Conservation (phyloP, 2,329 filamentous ascomycete genomes). For the Tetracladium maxilliforme region DNA sequence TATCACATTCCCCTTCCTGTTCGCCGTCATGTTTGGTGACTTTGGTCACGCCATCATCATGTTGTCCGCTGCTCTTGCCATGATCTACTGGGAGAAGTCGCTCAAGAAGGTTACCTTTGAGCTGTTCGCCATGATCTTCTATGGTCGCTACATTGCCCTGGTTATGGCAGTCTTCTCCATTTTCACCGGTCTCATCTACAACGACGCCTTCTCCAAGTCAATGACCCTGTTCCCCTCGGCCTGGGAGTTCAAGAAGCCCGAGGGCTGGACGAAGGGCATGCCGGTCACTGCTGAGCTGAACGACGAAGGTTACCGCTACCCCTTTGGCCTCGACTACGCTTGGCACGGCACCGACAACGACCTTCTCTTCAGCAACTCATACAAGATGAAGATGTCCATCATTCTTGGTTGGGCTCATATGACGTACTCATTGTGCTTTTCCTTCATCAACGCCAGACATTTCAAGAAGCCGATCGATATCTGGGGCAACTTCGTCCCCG, state of each 20-base stretch:
- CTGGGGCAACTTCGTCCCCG: slow-evolving; percentile 92
- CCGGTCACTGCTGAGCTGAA: slow-evolving; percentile 54
- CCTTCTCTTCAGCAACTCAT: slow-evolving; percentile 90
- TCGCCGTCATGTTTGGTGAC: slow-evolving; percentile 99
- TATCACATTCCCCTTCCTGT: slow-evolving; percentile 97
- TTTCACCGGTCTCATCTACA: slow-evolving; percentile 95
- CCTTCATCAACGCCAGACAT: slow-evolving; percentile 84
- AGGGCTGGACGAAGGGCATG: slow-evolving; percentile 48
- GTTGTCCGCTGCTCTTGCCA: slow-evolving; percentile 65
- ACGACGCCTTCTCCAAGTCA: slow-evolving; percentile 90
- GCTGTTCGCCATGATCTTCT: slow-evolving; percentile 96
- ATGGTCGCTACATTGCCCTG: slow-evolving; percentile 94
- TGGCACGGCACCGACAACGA: slow-evolving; percentile 97
- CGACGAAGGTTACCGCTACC: slow-evolving; percentile 64
- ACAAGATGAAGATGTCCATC: slow-evolving; percentile 99
- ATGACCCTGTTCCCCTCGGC: slow-evolving; percentile 79
- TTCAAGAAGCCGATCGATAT: slow-evolving; percentile 94
- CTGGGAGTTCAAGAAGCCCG: slow-evolving; percentile 73
- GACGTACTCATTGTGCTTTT: slow-evolving; percentile 92
- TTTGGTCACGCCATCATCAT: slow-evolving; percentile 89
- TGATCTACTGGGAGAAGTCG: slow-evolving; percentile 94
- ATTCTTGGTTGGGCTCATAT: slow-evolving; percentile 95
- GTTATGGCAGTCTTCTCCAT: slow-evolving; percentile 97
- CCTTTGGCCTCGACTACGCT: slow-evolving; percentile 88
- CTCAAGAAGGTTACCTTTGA: slow-evolving; percentile 89